Conservation (phyloP, 2,329 filamentous ascomycete species). For the Epichloe elymi region DNA sequence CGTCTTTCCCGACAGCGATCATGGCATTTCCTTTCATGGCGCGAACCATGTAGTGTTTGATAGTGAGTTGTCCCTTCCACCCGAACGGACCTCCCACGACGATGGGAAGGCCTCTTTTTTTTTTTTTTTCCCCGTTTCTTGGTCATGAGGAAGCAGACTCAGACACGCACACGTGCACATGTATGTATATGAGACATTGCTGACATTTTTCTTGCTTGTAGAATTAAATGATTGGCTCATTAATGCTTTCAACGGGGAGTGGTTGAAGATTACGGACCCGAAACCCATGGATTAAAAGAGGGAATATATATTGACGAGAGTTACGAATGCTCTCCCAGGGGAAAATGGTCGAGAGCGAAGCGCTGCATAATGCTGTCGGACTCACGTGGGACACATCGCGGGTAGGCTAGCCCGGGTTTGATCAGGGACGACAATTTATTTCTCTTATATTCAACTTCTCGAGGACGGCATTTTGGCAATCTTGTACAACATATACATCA, state of each 20-base stretch:
- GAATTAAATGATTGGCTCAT: conserved; percentile 82
- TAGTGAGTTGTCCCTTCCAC: conserved; percentile 42
- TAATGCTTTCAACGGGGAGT: conserved; percentile 96
- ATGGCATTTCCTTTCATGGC: conserved; percentile 89
- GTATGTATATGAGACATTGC: no score
- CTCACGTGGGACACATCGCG: not conserved
- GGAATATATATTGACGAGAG: not conserved
- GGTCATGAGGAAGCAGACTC: no score
- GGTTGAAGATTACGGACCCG: conserved; percentile 48
- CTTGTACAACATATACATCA: not conserved
- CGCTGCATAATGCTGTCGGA: no score
- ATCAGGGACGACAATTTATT: no score
- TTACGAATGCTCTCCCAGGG: no score
- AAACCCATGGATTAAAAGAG: conserved; percentile 26
- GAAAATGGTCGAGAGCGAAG: no score
- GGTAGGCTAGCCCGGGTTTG: no score
- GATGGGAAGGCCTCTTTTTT: conserved; percentile 1
- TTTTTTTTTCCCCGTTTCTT: not conserved
- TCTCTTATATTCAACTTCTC: not conserved
- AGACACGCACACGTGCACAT: no score
- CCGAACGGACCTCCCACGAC: no score
- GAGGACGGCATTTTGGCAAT: not conserved
- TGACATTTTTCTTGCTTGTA: conserved; percentile 17
- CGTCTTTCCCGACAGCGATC: conserved; percentile 91
- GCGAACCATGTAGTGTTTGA: conserved; percentile 86